These are phyloP conservation scores for Corrigiola litoralis DNA, from an alignment of 179 eudicot genomes.

Conservation along the genomic window DNA sequence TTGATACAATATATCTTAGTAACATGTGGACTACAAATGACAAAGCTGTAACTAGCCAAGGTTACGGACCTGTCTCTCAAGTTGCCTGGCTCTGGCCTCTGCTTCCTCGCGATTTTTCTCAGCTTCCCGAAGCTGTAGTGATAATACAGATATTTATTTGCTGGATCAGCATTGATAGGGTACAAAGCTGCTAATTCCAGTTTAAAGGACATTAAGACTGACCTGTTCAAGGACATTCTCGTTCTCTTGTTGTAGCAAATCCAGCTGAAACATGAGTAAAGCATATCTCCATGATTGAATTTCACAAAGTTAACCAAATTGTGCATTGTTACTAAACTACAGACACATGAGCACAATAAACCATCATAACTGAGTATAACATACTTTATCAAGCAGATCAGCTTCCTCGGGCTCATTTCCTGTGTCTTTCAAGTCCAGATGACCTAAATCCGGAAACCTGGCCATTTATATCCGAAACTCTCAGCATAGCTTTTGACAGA, in stretches of 20 bases:
- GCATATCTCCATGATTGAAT: background rate
- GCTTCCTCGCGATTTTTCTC: conserved; percentile 82
- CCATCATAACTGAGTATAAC: conserved; percentile 16
- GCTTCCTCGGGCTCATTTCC: conserved; percentile 77
- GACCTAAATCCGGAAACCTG: conserved; percentile 71
- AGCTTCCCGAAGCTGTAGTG: conserved; percentile 72
- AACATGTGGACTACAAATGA: background rate
- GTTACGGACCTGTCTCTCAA: conserved; percentile 76
- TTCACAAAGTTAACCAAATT: conserved; percentile 1
- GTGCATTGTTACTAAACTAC: background rate
- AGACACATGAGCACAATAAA: background rate
- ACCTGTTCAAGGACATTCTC: conserved; percentile 77
- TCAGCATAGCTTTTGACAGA: background rate
- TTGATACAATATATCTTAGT: background rate
- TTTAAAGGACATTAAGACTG: conserved; percentile 11
- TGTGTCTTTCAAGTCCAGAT: conserved; percentile 44
- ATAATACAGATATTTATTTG: background rate
- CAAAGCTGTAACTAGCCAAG: conserved; percentile 11
- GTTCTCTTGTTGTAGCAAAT: conserved; percentile 94
- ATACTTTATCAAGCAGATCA: conserved; percentile 92
- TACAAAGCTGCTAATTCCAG: background rate
- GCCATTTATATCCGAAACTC: conserved; percentile 4
- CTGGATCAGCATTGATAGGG: background rate
- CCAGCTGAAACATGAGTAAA: conserved; percentile 64
- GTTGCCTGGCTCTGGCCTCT: conserved; percentile 83